A percentile compares a stretch with the other conserved stretches of the same genome.
phyloP scores from a whole-genome alignment of 139 green algal species.

The Ulvella scutata region DNA sequence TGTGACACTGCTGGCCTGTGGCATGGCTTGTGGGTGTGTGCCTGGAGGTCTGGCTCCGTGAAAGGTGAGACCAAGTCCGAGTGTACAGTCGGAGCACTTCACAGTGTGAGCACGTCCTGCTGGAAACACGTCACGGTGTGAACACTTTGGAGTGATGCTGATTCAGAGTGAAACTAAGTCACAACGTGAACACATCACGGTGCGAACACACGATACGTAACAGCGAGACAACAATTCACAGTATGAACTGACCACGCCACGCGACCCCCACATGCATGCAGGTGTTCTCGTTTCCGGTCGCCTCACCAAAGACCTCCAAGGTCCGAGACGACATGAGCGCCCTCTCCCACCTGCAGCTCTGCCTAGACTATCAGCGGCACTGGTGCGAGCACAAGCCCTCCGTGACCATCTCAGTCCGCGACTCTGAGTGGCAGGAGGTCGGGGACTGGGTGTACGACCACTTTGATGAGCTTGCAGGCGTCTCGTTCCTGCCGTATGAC shows the following conservation, averaged over 20 bases:
- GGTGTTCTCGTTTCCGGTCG: not conserved
- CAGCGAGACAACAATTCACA: too few relatives aligned
- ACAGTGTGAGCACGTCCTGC: too few relatives aligned
- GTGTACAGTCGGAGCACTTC: too few relatives aligned
- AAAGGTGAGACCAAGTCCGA: too few relatives aligned
- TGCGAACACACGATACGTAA: too few relatives aligned
- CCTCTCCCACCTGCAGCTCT: constrained; percentile 21
- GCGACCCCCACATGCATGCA: not conserved
- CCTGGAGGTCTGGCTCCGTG: too few relatives aligned
- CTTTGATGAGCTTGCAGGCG: constrained; percentile 26
- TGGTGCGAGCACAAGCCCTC: constrained; percentile 32
- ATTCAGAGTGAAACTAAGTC: too few relatives aligned
- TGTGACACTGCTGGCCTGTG: too few relatives aligned
- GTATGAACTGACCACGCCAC: too few relatives aligned
- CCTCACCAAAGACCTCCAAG: constrained; percentile 1
- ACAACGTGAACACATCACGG: too few relatives aligned
- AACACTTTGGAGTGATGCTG: too few relatives aligned
- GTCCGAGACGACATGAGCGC: constrained; percentile 22
- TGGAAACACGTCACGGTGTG: too few relatives aligned
- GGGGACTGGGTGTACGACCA: constrained; percentile 29
- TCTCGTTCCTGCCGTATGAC: constrained; percentile 28
- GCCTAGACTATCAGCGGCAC: constrained; percentile 24
- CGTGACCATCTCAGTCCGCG: constrained; percentile 21
- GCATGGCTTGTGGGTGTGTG: constrained; percentile 11
- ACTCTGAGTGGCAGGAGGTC: constrained; percentile 25